Evolutionary conservation across 768 basidiomycete genomes (phyloP).

Genomic region (Agaricus subrufescens): DNA sequence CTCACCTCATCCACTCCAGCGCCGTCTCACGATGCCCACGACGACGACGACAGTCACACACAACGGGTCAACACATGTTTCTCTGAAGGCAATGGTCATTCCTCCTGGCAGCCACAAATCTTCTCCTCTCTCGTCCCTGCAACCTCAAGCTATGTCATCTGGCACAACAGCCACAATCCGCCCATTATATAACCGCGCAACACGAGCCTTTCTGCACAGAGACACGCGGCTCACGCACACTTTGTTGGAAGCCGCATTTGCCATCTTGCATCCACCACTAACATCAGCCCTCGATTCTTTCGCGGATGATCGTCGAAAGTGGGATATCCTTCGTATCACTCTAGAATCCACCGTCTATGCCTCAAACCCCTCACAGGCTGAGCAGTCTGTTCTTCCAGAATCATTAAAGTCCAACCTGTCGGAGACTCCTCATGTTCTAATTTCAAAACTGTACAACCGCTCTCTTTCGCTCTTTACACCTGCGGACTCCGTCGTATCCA

Average conservation of each 20-base stretch:
- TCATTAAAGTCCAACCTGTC: slow-evolving; percentile 47
- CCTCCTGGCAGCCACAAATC: background rate
- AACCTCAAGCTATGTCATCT: slow-evolving; percentile 1
- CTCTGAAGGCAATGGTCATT: slow-evolving; percentile 9
- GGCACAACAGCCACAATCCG: slow-evolving; percentile 47
- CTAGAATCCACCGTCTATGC: slow-evolving; percentile 72
- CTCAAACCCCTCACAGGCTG: slow-evolving; percentile 37
- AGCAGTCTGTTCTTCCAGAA: slow-evolving; percentile 40
- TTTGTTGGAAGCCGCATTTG: slow-evolving; percentile 65
- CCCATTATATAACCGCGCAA: slow-evolving; percentile 72
- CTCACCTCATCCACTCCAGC: background rate
- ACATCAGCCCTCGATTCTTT: slow-evolving; percentile 31
- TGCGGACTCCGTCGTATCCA: slow-evolving; percentile 28
- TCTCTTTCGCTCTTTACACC: slow-evolving; percentile 71
- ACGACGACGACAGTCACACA: slow-evolving; percentile 12
- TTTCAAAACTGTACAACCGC: slow-evolving; percentile 53
- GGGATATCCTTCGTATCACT: slow-evolving; percentile 85
- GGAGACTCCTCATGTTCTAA: slow-evolving; percentile 55
- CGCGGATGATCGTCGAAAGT: slow-evolving; percentile 63
- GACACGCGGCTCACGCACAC: slow-evolving; percentile 64
- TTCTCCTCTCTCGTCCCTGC: background rate
- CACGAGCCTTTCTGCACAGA: slow-evolving; percentile 73
- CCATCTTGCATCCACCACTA: slow-evolving; percentile 43
- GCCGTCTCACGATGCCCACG: slow-evolving; percentile 13
- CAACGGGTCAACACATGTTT: slow-evolving; percentile 3